Conservation (phyloP, 495 filamentous ascomycete species). For the Aspergillus sclerotiicarbonarius region DNA sequence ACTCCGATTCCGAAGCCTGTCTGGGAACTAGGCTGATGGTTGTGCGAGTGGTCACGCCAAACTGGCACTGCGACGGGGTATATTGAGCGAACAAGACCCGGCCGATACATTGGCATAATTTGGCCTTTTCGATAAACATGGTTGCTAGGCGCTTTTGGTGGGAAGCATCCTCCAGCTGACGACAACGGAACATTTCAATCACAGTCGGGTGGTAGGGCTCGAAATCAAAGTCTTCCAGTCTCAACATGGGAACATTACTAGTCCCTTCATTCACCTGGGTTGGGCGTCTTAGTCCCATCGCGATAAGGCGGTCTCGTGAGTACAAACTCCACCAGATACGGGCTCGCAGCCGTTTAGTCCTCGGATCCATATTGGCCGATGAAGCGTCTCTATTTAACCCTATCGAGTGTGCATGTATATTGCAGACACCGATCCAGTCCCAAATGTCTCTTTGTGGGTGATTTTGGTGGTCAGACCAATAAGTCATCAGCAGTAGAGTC, state of each 20-base stretch:
- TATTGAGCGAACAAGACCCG: constrained; percentile 81
- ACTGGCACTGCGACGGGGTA: constrained; percentile 60
- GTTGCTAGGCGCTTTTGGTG: constrained; percentile 68
- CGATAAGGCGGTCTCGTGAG: constrained; percentile 84
- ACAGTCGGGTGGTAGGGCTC: constrained; percentile 53
- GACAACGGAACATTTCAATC: constrained; percentile 35
- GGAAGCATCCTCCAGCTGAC: constrained; percentile 39
- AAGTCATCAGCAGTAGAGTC: constrained; percentile 77
- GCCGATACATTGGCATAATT: constrained; percentile 78
- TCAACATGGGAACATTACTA: constrained; percentile 81
- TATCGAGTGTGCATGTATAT: constrained; percentile 76
- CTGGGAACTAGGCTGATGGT: constrained; percentile 82
- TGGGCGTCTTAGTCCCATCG: constrained; percentile 80
- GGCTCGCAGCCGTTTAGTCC: constrained; percentile 63
- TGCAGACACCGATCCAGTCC: constrained; percentile 85
- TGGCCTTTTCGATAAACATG: constrained; percentile 86
- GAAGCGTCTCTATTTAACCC: constrained; percentile 74
- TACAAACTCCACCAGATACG: constrained; percentile 90
- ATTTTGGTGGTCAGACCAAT: constrained; percentile 68
- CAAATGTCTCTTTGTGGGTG: constrained; percentile 75
- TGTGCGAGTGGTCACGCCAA: constrained; percentile 64
- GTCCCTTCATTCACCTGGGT: constrained; percentile 83
- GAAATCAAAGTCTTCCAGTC: constrained; percentile 74
- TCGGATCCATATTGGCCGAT: constrained; percentile 56
- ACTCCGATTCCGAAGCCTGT: constrained; percentile 65